Conservation (phyloP, 2,329 filamentous ascomycete species). For the Phaeosphaeriaceae sp. region DNA sequence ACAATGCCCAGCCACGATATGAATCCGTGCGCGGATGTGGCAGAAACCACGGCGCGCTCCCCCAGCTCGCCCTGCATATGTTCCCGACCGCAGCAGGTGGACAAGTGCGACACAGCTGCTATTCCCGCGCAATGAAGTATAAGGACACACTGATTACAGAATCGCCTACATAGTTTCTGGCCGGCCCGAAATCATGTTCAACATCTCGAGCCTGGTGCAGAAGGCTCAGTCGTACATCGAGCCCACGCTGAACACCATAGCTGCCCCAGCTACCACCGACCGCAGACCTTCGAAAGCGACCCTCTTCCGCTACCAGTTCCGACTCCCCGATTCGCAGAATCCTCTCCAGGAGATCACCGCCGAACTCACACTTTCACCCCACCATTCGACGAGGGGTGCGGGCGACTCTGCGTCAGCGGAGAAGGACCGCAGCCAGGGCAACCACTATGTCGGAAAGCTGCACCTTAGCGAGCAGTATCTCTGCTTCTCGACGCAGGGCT, state of each 20-base stretch:
- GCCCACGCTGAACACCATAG: constrained; percentile 72
- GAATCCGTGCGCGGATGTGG: constrained; percentile 3
- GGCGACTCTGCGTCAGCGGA: constrained; percentile 53
- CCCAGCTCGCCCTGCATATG: constrained; percentile 27
- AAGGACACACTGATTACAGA: constrained; percentile 15
- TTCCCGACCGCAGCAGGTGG: constrained; percentile 18
- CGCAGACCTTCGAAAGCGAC: constrained; percentile 87
- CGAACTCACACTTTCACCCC: constrained; percentile 82
- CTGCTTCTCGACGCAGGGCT: constrained; percentile 93
- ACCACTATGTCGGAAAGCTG: constrained; percentile 89
- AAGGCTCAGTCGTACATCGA: constrained; percentile 96
- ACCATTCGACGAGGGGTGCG: constrained; percentile 62
- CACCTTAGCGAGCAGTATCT: constrained; percentile 94
- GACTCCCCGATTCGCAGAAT: constrained; percentile 88
- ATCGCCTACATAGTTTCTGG: constrained; percentile 18
- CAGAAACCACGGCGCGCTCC: constrained; percentile 11
- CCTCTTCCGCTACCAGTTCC: constrained; percentile 95
- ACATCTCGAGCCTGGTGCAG: constrained; percentile 83
- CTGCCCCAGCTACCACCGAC: constrained; percentile 71
- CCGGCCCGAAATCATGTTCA: constrained; percentile 46
- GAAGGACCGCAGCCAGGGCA: constrained; percentile 73
- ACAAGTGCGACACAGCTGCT: constrained; percentile 18
- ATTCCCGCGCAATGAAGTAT: constrained; percentile 38
- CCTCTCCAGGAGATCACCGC: constrained; percentile 96
- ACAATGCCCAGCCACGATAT: constrained; percentile 4